Conservation (phyloP, 2,329 filamentous ascomycete species). For the Samsoniella hepiali region DNA sequence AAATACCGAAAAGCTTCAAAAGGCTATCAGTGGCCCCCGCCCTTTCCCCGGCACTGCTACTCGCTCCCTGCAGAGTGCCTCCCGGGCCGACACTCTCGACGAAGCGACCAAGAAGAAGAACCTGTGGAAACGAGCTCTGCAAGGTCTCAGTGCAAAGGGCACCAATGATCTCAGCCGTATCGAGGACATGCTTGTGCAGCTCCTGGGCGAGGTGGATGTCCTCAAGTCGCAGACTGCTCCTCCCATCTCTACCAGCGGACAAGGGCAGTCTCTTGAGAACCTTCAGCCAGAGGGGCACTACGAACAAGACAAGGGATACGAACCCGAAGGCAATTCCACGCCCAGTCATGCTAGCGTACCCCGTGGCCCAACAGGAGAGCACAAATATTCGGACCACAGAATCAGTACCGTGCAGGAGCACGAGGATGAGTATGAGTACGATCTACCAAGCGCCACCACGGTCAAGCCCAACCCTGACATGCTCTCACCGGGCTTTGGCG, state of each 20-base stretch:
- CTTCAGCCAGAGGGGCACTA: constrained; percentile 60
- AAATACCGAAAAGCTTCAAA: constrained; percentile 82
- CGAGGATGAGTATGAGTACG: constrained; percentile 67
- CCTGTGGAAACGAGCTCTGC: constrained; percentile 90
- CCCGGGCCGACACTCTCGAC: constrained; percentile 53
- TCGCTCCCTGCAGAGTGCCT: constrained; percentile 56
- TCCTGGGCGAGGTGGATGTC: constrained; percentile 87
- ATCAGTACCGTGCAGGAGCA: constrained; percentile 87
- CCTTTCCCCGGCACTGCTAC: constrained; percentile 69
- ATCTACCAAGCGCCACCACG: constrained; percentile 43
- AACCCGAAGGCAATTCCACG: constrained; percentile 73
- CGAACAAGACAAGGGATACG: constrained; percentile 71
- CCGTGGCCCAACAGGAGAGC: constrained; percentile 54
- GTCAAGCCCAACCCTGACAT: constrained; percentile 45
- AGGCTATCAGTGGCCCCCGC: constrained; percentile 78
- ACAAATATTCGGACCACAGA: constrained; percentile 68
- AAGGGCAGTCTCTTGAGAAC: constrained; percentile 65
- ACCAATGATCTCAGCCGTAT: constrained; percentile 85
- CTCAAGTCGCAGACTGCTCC: constrained; percentile 61
- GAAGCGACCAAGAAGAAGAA: constrained; percentile 78
- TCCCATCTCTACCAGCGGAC: constrained; percentile 43
- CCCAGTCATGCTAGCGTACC: constrained; percentile 72
- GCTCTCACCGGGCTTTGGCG: constrained; percentile 57
- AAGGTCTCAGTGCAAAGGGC: constrained; percentile 83
- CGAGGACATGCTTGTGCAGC: constrained; percentile 86